A percentile compares a stretch with the other conserved stretches of the same genome.
Evolutionary conservation across 495 filamentous ascomycete species (phyloP).

Genomic region (Rostrohypoxylon terebratum): DNA sequence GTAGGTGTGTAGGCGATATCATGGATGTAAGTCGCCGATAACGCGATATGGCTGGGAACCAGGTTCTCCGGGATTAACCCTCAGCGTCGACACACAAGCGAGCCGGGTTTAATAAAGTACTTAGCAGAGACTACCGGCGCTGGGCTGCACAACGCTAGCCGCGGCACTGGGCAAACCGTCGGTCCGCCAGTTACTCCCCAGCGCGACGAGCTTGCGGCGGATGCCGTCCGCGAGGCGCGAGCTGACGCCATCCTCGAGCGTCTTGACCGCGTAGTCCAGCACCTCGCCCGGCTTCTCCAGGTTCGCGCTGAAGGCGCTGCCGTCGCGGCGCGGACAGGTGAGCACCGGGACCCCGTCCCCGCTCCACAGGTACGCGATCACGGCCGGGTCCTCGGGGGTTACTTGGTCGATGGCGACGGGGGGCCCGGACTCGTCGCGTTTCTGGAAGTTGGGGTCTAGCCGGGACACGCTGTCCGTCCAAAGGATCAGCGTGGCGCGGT

Average conservation of each 20-base stretch:
- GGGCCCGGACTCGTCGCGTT: constrained; percentile 33
- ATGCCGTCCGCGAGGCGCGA: constrained; percentile 61
- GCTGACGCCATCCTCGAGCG: constrained; percentile 59
- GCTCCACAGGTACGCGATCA: constrained; percentile 56
- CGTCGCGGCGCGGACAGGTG: constrained; percentile 45
- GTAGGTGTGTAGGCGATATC: not conserved
- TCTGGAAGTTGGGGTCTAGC: constrained; percentile 51
- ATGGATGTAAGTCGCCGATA: not conserved
- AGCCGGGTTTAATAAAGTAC: not conserved
- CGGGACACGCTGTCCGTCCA: constrained; percentile 60
- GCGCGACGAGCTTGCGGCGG: constrained; percentile 55
- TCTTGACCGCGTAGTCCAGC: constrained; percentile 56
- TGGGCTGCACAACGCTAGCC: constrained; percentile 1
- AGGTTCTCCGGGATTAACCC: not conserved
- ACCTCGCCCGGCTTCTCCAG: constrained; percentile 57
- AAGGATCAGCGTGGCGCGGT: constrained; percentile 63
- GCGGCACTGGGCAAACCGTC: constrained; percentile 20
- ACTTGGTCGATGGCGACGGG: constrained; percentile 57
- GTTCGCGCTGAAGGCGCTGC: constrained; percentile 46
- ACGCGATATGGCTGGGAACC: not conserved
- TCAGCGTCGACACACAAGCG: too few relatives aligned
- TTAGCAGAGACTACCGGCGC: constrained; percentile 16
- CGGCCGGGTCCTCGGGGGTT: constrained; percentile 51
- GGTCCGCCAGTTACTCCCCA: constrained; percentile 51
- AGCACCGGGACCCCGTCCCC: constrained; percentile 55